A percentile compares a stretch with the other conserved stretches of the same genome.
These are phyloP conservation scores for Hypoxylon sp. DNA, from an alignment of 2,329 filamentous ascomycete genomes.

Conservation along the genomic window DNA sequence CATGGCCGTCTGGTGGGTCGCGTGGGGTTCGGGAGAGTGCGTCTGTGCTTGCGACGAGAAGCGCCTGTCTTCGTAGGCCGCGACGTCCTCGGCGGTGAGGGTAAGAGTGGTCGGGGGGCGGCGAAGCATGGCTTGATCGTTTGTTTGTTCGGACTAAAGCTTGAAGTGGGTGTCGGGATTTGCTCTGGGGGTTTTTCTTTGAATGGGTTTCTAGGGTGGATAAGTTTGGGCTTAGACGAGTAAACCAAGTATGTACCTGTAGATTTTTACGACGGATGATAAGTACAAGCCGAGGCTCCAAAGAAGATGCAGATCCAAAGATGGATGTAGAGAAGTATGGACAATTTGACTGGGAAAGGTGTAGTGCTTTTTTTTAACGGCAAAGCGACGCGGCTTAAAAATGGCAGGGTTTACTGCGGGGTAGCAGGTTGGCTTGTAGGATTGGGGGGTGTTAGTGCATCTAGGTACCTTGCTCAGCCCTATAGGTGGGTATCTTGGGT, in stretches of 20 bases:
- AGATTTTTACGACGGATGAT: not conserved
- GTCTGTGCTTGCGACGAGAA: constrained; percentile 38
- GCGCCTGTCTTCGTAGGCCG: constrained; percentile 72
- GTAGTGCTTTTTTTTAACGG: not conserved
- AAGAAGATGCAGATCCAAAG: not conserved
- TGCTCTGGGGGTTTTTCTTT: not conserved
- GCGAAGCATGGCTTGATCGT: constrained; percentile 67
- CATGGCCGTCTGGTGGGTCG: constrained; percentile 32
- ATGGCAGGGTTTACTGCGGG: too few species aligned
- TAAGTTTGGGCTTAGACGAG: not conserved
- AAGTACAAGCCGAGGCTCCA: not conserved
- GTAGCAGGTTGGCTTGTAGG: not conserved
- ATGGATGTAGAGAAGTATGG: too few species aligned
- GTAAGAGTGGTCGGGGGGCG: constrained; percentile 72
- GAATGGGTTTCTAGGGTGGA: not conserved
- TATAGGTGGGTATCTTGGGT: constrained; percentile 9
- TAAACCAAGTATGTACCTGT: not conserved
- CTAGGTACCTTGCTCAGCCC: constrained; percentile 15
- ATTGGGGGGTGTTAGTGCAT: not conserved
- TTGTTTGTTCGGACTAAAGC: not conserved
- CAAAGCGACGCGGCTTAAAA: too few species aligned
- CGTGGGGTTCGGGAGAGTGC: constrained; percentile 11
- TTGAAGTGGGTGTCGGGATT: not conserved
- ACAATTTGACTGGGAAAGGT: too few species aligned
- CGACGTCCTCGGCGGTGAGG: constrained; percentile 74